Conservation (phyloP, 1,284 basidiomycete species). For the Cystobasidium sp. region DNA sequence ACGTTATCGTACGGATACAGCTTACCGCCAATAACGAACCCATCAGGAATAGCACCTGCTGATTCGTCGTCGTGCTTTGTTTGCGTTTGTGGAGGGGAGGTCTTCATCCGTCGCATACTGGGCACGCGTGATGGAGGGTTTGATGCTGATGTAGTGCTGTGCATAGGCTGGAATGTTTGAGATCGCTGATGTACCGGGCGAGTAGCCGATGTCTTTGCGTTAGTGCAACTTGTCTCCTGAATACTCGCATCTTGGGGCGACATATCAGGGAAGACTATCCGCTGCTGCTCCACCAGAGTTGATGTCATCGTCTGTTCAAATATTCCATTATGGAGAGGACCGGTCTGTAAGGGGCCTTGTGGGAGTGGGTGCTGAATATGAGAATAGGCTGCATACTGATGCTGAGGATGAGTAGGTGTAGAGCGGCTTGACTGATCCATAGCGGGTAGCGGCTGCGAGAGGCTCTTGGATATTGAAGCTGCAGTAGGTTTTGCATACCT, state of each 20-base stretch:
- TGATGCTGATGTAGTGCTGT: not conserved
- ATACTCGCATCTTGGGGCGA: not conserved
- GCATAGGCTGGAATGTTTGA: constrained; percentile 1
- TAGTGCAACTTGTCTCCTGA: not conserved
- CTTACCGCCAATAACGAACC: constrained; percentile 15
- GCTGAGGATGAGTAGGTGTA: not conserved
- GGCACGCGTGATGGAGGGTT: not conserved
- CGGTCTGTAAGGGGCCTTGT: not conserved
- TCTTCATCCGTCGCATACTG: not conserved
- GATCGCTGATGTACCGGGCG: constrained; percentile 1
- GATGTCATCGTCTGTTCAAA: constrained; percentile 8
- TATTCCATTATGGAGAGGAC: not conserved
- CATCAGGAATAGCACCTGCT: constrained; percentile 7
- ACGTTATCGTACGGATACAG: constrained; percentile 12
- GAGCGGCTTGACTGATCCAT: not conserved
- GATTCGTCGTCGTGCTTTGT: not conserved
- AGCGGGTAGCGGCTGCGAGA: constrained; percentile 7
- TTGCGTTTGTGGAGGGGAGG: not conserved
- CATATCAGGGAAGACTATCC: not conserved
- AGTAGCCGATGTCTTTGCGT: not conserved
- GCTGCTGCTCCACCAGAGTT: not conserved
- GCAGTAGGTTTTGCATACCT: constrained; percentile 29
- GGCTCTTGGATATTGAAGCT: constrained; percentile 6
- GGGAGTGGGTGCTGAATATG: constrained; percentile 28
- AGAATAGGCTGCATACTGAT: constrained; percentile 15